These are phyloP conservation scores for Ceratobasidium papillatum DNA, from an alignment of 1,284 basidiomycete genomes.

Conservation along the genomic window DNA sequence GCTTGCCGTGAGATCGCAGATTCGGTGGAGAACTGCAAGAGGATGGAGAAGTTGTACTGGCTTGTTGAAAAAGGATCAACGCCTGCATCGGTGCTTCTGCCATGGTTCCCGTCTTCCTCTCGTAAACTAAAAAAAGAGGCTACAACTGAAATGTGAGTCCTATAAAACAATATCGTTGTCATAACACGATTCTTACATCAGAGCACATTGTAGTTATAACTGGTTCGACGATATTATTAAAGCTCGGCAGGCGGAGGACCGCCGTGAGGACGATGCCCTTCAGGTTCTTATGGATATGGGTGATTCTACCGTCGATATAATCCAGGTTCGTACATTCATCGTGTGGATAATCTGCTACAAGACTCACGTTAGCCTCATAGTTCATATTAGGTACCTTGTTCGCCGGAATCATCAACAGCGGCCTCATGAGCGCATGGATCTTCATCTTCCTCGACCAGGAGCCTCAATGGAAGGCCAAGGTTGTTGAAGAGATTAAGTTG, in stretches of 20 bases:
- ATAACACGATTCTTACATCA: neutral
- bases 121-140: conserved; percentile 2
- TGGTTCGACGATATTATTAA: conserved; percentile 21
- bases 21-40: conserved; percentile 24
- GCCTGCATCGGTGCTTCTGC: conserved; percentile 1
- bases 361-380: neutral
- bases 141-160: conserved; percentile 26
- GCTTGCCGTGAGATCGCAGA: conserved; percentile 21
- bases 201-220: neutral
- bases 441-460: conserved; percentile 19
- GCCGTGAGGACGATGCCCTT: conserved; percentile 24
- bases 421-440: conserved; percentile 28
- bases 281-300: conserved; percentile 9
- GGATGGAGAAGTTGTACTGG: conserved; percentile 26
- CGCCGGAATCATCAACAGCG: conserved; percentile 25
- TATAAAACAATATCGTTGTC: too few species aligned
- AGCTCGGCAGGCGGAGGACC: conserved; percentile 6
- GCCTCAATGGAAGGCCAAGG: conserved; percentile 21
- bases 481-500: neutral
- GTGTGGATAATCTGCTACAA: neutral
- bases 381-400: conserved; percentile 18
- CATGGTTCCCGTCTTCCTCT: conserved; percentile 12
- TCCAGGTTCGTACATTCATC: neutral
- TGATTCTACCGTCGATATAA: conserved; percentile 8
- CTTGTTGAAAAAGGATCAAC: conserved; percentile 17